Evolutionary conservation across 768 basidiomycete genomes (phyloP), one percentile per base, ranked within the genome.

Genomic region (Trichaptum fuscoviolaceum): DNA sequence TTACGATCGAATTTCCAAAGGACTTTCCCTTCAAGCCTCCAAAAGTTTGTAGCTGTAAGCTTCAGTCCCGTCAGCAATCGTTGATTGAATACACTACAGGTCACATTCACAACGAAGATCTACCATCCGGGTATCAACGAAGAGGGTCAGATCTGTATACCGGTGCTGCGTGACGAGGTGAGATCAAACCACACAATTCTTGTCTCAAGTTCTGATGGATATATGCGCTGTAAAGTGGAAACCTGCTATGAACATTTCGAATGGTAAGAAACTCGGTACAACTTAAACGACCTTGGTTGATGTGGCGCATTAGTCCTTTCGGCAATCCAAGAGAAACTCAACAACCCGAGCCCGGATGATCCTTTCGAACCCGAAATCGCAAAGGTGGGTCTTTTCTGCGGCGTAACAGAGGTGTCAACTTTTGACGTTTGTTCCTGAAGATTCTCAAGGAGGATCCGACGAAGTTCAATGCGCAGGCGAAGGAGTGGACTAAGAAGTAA

Each of bases 111-210:
- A 57, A 95, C 93, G 65, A 93, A 88, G 83, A 89, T 95, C 60
- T 95, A 95, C 74, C 93, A 95, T 75, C 93, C 93, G 27, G 93
- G 93, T 42, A 91, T 95, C 75, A 93, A 95, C 69, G 93, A 94
- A 66, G 92, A 95, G 73, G 93, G 93, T 35, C 81, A 84, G 25
- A 94, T 95, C 66, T 95, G 93, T 73, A 86, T 95, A 35, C 89
- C 92, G 35, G 83, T 95, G 61, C 82, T 95, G 63, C 85, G 90
- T 71, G 93, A 95, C 75, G 91, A 93, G 79, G 92, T 90, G 69
- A 64, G 88, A 69, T 58, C 61, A 17, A 36, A 60, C 15, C n/a
- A 57, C 17, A 30, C n/a, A 30, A 24, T 57, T 27, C 10, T 6
- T 61, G 12, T 10, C 24, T 65, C 68, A 27, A 64, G 63, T 63